Percentiles rank a stretch among this genome's conserved stretches.
Conservation (phyloP, 2,329 filamentous ascomycete genomes). For the Cladophialophora psammophila region DNA sequence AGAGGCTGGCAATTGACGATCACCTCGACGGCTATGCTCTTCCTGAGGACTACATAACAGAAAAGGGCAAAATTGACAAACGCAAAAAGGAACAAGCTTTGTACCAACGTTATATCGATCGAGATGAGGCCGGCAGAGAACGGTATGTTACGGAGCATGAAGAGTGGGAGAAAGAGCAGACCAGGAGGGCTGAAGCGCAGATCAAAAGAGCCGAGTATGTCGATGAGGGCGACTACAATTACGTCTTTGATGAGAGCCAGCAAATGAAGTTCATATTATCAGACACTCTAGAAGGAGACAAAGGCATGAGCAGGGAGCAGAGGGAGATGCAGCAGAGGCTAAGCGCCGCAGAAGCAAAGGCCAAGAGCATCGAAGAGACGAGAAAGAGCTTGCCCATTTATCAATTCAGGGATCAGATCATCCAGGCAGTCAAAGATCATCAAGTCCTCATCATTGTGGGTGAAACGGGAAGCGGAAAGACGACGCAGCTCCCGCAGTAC, state of each 20-base stretch:
- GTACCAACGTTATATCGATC: constrained; percentile 88
- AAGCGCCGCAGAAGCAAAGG: constrained; percentile 86
- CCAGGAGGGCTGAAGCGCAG: constrained; percentile 84
- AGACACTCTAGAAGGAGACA: constrained; percentile 74
- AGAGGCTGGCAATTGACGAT: constrained; percentile 86
- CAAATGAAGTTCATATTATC: constrained; percentile 86
- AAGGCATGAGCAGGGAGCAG: constrained; percentile 78
- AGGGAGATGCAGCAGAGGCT: constrained; percentile 79
- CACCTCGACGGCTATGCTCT: constrained; percentile 90
- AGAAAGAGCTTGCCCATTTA: constrained; percentile 91
- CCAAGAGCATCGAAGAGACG: constrained; percentile 87
- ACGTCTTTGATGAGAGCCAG: constrained; percentile 88
- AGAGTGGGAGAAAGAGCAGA: constrained; percentile 93
- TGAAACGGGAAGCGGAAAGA: constrained; percentile 95
- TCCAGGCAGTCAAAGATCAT: constrained; percentile 83
- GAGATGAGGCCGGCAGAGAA: constrained; percentile 85
- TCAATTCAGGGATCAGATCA: constrained; percentile 81
- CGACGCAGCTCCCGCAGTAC: constrained; percentile 93
- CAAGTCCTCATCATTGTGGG: constrained; percentile 92
- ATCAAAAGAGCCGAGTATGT: constrained; percentile 76
- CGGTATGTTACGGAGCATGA: constrained; percentile 92
- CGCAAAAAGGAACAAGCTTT: constrained; percentile 89
- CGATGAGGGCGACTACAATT: constrained; percentile 85
- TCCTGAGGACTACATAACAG: constrained; percentile 93
- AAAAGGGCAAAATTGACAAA: constrained; percentile 86